Evolutionary conservation across 345 rosid species (phyloP).

Genomic region (Diplotaxis tenuifolia): DNA sequence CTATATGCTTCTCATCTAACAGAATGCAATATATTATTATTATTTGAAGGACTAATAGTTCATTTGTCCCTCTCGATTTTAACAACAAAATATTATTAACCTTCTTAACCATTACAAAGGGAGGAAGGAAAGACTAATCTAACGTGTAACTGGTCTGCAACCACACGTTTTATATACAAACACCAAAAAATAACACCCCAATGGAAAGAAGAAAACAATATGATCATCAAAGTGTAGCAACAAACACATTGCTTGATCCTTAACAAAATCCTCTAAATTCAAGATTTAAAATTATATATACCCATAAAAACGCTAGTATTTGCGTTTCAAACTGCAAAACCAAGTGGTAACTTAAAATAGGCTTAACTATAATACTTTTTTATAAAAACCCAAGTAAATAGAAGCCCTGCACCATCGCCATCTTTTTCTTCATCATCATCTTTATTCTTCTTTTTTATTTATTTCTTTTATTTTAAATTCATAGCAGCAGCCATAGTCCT

Average conservation of each 20-base stretch:
- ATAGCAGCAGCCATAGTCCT: slow-evolving; percentile 96
- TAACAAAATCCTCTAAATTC: slow-evolving; percentile 24
- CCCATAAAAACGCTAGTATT: slow-evolving; percentile 28
- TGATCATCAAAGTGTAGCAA: slow-evolving; percentile 34
- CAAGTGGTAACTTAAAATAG: slow-evolving; percentile 26
- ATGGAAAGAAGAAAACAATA: background rate
- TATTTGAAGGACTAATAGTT: background rate
- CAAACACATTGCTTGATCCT: slow-evolving; percentile 26
- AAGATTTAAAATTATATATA: slow-evolving; percentile 22
- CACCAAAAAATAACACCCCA: slow-evolving; percentile 1
- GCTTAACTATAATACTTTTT: slow-evolving; percentile 36
- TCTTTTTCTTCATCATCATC: slow-evolving; percentile 15
- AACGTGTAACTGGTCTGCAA: background rate
- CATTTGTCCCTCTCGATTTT: background rate
- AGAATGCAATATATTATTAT: background rate
- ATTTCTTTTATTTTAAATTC: slow-evolving; percentile 58
- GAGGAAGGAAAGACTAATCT: slow-evolving; percentile 10
- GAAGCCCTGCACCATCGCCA: slow-evolving; percentile 32
- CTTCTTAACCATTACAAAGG: background rate
- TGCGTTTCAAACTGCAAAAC: slow-evolving; percentile 23
- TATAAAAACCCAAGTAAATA: slow-evolving; percentile 33
- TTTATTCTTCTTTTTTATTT: slow-evolving; percentile 13
- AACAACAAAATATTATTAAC: background rate
- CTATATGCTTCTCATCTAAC: background rate
- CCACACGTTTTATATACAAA: slow-evolving; percentile 22